Percentiles rank a stretch among this genome's conserved stretches.
Evolutionary conservation across 176 grass and related monocot genomes (phyloP).

Genomic region (Oryza rufipogon): DNA sequence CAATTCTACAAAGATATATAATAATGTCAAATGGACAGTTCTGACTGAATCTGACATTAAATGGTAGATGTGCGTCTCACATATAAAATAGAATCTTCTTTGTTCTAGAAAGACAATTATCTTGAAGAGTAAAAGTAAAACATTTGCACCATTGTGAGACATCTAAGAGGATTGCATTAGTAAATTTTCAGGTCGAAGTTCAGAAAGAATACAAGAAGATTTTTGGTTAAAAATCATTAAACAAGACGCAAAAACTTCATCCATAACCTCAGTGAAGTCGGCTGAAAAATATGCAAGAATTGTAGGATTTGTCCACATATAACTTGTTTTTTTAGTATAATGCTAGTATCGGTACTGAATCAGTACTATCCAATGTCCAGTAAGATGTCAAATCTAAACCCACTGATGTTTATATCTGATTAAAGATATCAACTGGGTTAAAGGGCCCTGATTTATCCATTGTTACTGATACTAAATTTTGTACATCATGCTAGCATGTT

Average conservation of each 20-base stretch:
- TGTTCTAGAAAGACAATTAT: background rate
- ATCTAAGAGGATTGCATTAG: background rate
- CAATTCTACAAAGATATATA: background rate
- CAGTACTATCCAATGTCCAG: background rate
- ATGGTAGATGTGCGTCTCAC: background rate
- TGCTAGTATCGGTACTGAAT: background rate
- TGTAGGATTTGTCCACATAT: background rate
- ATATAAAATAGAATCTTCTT: background rate
- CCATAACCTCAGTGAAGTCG: background rate
- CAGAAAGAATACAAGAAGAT: background rate
- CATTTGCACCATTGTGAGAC: background rate
- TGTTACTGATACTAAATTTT: background rate
- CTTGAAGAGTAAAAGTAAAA: background rate
- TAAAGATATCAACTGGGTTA: background rate
- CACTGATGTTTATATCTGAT: background rate
- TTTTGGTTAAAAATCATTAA: background rate
- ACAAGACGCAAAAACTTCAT: background rate
- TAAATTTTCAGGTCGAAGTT: background rate
- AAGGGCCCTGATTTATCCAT: background rate
- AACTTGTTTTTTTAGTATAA: constrained; percentile 4
- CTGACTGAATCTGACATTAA: constrained; percentile 2
- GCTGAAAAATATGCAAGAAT: background rate
- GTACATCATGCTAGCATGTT: background rate
- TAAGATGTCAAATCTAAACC: background rate
- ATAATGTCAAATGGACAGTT: background rate